These are phyloP conservation scores for Pluteus cervinus DNA, from an alignment of 768 basidiomycete genomes.

Conservation along the genomic window DNA sequence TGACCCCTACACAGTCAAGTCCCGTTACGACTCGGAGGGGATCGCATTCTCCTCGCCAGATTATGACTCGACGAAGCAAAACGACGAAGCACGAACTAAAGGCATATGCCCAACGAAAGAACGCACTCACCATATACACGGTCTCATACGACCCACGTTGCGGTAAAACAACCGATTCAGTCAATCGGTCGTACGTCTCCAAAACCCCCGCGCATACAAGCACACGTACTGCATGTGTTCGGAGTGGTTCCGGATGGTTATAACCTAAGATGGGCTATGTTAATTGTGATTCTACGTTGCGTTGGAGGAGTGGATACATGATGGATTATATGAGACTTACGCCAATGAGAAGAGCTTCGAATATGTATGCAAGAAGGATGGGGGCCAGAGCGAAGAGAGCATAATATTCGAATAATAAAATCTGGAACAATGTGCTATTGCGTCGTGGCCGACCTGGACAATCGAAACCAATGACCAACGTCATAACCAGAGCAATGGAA, in stretches of 20 bases:
- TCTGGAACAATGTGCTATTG: no score
- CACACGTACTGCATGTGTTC: constrained; percentile 34
- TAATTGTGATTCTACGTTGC: no score
- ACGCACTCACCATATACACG: constrained; percentile 31
- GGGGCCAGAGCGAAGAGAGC: constrained; percentile 48
- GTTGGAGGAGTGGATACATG: not conserved
- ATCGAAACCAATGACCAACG: no score
- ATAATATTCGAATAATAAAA: no score
- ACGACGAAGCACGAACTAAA: no score
- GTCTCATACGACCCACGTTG: constrained; percentile 23
- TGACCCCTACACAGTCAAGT: no score
- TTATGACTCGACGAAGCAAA: no score
- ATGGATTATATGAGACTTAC: constrained; percentile 17
- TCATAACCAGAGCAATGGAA: no score
- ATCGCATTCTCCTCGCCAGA: no score
- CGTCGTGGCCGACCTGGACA: no score
- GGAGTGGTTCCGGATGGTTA: constrained; percentile 29
- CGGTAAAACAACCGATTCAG: constrained; percentile 40
- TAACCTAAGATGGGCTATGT: constrained; percentile 8
- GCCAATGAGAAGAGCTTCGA: constrained; percentile 49
- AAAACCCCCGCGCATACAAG: constrained; percentile 41
- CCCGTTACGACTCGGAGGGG: no score
- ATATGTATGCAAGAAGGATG: constrained; percentile 54
- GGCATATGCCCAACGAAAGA: no score
- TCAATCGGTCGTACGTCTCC: constrained; percentile 59